phyloP scores from a whole-genome alignment of 805 yeast genomes.

The Nadsonia fulvescens region DNA sequence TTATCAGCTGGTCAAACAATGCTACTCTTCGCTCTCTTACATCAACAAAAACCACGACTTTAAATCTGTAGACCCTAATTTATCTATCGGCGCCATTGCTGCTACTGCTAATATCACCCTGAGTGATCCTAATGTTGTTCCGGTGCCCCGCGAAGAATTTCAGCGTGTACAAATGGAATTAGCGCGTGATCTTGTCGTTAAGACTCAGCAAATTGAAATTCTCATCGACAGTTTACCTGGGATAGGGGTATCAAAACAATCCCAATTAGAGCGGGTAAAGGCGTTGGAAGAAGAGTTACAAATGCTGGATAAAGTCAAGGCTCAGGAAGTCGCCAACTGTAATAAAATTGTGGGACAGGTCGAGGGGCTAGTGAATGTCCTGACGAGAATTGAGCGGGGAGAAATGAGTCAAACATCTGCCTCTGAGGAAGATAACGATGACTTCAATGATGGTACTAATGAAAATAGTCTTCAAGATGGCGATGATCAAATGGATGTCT shows the following conservation, averaged over 20 bases:
- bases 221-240: conserved; percentile 86
- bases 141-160: conserved; percentile 19
- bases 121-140: conserved; percentile 13
- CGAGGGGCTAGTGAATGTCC: too few species aligned
- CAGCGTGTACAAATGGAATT: conserved; percentile 49
- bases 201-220: conserved; percentile 70
- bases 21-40: conserved; percentile 19
- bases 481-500: conserved; percentile 3
- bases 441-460: conserved; percentile 1
- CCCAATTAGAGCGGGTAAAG: conserved; percentile 49
- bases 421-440: conserved; percentile 5
- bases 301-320: conserved; percentile 38
- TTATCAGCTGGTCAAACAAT: conserved; percentile 18
- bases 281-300: conserved; percentile 43
- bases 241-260: conserved; percentile 63
- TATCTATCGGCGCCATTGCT: conserved; percentile 44
- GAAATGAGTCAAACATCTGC: too few species aligned
- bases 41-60: conserved; percentile 62
- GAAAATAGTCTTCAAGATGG: conserved; percentile 4
- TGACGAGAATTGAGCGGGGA: too few species aligned
- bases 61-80: conserved; percentile 31
- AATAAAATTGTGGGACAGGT: too few species aligned
- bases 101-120: conserved; percentile 10
- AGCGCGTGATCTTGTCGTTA: conserved; percentile 67
- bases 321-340: conserved; percentile 2